Evolutionary conservation across 352 stramenopile genomes (phyloP).

Genomic region (Albugo candida): DNA sequence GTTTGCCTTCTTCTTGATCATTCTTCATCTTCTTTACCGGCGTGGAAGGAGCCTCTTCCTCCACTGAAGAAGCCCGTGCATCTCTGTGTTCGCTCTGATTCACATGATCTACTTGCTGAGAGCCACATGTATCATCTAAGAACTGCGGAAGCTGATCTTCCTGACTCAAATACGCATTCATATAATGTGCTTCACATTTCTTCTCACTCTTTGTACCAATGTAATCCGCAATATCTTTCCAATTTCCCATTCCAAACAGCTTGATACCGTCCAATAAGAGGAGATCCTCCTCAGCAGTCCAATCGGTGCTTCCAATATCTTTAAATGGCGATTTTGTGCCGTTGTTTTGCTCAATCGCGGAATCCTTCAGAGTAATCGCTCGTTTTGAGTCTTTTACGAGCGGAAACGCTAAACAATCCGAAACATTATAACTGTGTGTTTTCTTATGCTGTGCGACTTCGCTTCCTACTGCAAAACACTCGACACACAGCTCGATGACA

Average conservation of each 20-base stretch:
- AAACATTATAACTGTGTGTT: constrained; percentile 59
- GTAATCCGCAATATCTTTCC: constrained; percentile 82
- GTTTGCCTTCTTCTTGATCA: not conserved
- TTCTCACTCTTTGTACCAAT: constrained; percentile 71
- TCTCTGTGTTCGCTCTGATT: constrained; percentile 3
- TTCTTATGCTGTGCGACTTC: constrained; percentile 71
- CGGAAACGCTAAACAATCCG: constrained; percentile 62
- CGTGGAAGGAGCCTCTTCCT: not conserved
- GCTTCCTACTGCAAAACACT: constrained; percentile 84
- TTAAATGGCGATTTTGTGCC: not conserved
- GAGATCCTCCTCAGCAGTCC: constrained; percentile 92
- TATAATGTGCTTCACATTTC: constrained; percentile 81
- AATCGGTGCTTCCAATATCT: constrained; percentile 22
- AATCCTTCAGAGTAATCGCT: not conserved
- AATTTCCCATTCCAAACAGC: constrained; percentile 94
- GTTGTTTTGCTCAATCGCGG: not conserved
- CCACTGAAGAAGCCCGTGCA: constrained; percentile 2
- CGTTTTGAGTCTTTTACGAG: constrained; percentile 24
- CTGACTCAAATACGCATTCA: constrained; percentile 49
- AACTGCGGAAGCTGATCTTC: constrained; percentile 44
- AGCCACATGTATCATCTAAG: constrained; percentile 18
- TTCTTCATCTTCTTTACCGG: constrained; percentile 10
- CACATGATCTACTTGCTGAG: constrained; percentile 10
- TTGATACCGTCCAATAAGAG: constrained; percentile 90
- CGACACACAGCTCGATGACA: constrained; percentile 83